Conservation (phyloP, 768 basidiomycete genomes). For the Lyophyllum atratum region DNA sequence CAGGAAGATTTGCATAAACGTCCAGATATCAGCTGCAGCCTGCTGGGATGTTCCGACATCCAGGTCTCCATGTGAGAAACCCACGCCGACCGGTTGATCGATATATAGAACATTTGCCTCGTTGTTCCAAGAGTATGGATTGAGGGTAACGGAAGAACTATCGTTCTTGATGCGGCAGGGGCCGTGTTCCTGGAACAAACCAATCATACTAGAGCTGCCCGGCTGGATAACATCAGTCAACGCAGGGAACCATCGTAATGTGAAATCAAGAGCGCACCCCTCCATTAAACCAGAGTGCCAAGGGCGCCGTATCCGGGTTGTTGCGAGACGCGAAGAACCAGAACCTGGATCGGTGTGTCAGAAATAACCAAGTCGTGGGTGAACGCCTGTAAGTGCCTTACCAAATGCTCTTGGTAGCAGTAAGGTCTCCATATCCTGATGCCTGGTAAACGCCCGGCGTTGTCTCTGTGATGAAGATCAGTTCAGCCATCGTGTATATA, state of each 20-base stretch:
- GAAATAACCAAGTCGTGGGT: neutral
- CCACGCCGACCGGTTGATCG: constrained; percentile 64
- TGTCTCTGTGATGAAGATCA: constrained; percentile 46
- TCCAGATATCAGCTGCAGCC: constrained; percentile 62
- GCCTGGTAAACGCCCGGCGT: constrained; percentile 63
- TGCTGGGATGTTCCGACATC: constrained; percentile 51
- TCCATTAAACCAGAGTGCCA: constrained; percentile 70
- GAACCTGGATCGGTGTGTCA: constrained; percentile 43
- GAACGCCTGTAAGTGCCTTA: constrained; percentile 17
- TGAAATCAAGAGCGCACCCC: constrained; percentile 37
- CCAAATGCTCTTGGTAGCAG: constrained; percentile 60
- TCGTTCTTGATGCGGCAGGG: constrained; percentile 70
- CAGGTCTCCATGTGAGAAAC: constrained; percentile 59
- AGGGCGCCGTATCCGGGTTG: constrained; percentile 60
- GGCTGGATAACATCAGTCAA: constrained; percentile 34
- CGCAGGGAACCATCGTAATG: too few species aligned
- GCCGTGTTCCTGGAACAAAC: constrained; percentile 74
- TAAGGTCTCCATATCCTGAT: constrained; percentile 65
- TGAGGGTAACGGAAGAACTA: constrained; percentile 45
- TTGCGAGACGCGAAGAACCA: constrained; percentile 72
- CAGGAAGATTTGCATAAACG: constrained; percentile 64
- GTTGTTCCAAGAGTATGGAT: constrained; percentile 63
- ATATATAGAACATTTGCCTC: constrained; percentile 60
- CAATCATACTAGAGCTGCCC: constrained; percentile 59
- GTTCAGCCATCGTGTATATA: neutral